Evolutionary conservation across 495 filamentous ascomycete species (phyloP).

Genomic region (Penicillium malachiteum): DNA sequence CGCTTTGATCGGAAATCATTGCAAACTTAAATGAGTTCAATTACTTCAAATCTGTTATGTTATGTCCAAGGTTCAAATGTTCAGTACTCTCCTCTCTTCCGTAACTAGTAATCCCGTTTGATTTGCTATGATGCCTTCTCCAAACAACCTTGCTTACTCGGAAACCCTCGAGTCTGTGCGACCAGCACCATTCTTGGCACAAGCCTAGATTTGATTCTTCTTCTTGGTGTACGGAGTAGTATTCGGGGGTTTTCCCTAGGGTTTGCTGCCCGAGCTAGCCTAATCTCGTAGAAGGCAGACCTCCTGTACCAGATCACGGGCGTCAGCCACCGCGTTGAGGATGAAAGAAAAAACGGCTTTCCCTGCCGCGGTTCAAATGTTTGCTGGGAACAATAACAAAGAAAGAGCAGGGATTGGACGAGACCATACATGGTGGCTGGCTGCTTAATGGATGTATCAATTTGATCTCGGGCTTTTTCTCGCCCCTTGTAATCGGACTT

Average conservation of each 20-base stretch:
- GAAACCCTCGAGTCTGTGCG: conserved; percentile 3
- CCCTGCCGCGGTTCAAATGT: neutral
- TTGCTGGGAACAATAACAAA: too few relatives aligned
- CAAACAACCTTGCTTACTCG: conserved; percentile 2
- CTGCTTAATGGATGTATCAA: conserved; percentile 16
- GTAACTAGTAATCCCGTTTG: too few relatives aligned
- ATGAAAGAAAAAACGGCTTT: neutral
- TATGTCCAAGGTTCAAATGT: too few relatives aligned
- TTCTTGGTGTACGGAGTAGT: neutral
- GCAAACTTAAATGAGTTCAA: too few relatives aligned
- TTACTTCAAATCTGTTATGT: too few relatives aligned
- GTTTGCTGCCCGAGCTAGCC: conserved; percentile 14
- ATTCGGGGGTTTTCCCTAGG: neutral
- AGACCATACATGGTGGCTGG: conserved; percentile 2
- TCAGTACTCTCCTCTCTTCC: neutral
- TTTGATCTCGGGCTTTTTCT: conserved; percentile 7
- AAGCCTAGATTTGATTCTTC: neutral
- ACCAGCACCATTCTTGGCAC: conserved; percentile 8
- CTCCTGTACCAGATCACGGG: neutral
- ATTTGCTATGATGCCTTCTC: neutral
- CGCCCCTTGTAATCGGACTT: conserved; percentile 1
- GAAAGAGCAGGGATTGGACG: too few relatives aligned
- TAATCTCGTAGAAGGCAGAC: neutral
- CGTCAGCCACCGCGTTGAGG: neutral
- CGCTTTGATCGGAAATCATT: too few relatives aligned